These are phyloP conservation scores for Eimeria sp. DNA, from an alignment of 169 alveolate species.

Conservation along the genomic window DNA sequence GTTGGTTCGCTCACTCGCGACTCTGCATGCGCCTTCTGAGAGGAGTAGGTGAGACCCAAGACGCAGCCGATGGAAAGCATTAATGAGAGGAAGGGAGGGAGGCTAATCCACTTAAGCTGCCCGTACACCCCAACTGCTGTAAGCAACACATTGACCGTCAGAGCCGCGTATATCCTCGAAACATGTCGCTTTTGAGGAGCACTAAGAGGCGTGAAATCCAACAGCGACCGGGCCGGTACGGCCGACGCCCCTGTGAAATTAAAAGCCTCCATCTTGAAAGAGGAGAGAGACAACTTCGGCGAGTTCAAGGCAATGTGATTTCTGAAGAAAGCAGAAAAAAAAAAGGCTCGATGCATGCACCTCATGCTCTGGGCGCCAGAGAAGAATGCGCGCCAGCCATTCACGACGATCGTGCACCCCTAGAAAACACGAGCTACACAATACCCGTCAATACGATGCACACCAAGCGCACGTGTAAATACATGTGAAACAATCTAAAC, in stretches of 20 bases:
- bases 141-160: conserved; percentile 47
- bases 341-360: not conserved
- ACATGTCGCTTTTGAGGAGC: conserved; percentile 41
- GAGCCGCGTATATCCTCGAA: conserved; percentile 55
- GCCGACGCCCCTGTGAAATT: not conserved
- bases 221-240: conserved; percentile 11
- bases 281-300: not conserved
- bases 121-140: conserved; percentile 77
- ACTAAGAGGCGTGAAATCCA: conserved; percentile 57
- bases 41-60: conserved; percentile 23
- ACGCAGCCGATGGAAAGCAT: conserved; percentile 15
- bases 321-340: not conserved
- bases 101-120: conserved; percentile 9
- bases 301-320: not conserved
- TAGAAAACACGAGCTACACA: no score
- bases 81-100: conserved; percentile 46
- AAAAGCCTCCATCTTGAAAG: conserved; percentile 35
- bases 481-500: not conserved
- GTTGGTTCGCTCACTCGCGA: not conserved
- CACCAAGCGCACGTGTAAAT: not conserved
- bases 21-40: conserved; percentile 58
- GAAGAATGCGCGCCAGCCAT: no score
- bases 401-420: no score
- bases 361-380: no score
- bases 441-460: not conserved